These are phyloP conservation scores for Yarrowia sp. DNA, from an alignment of 805 yeast genomes.

Conservation along the genomic window DNA sequence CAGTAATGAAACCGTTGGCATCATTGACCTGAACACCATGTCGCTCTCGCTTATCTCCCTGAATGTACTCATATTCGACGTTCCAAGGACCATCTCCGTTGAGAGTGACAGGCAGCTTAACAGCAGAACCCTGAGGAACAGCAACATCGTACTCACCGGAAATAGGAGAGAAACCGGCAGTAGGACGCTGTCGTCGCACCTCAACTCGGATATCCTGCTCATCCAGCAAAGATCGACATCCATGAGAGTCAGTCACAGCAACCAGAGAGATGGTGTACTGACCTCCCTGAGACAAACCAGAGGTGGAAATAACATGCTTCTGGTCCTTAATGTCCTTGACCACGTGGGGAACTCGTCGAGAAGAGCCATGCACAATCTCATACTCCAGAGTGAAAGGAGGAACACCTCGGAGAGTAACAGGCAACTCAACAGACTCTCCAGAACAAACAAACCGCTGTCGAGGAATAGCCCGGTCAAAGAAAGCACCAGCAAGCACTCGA, in stretches of 20 bases:
- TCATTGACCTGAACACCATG: conserved; percentile 17
- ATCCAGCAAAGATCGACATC: conserved; percentile 70
- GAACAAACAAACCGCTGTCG: conserved; percentile 44
- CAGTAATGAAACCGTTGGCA: conserved; percentile 39
- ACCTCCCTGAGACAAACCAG: conserved; percentile 64
- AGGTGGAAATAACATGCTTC: conserved; percentile 49
- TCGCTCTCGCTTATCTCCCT: conserved; percentile 22
- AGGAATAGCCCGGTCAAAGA: conserved; percentile 35
- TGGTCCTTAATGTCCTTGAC: conserved; percentile 44
- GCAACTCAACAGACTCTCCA: conserved; percentile 48
- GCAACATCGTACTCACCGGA: conserved; percentile 39
- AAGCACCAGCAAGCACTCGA: conserved; percentile 43
- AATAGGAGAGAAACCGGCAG: conserved; percentile 47
- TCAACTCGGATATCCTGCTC: conserved; percentile 62
- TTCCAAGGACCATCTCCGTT: conserved; percentile 58
- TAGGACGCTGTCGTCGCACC: conserved; percentile 70
- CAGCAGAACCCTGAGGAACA: conserved; percentile 53
- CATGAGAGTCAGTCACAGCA: conserved; percentile 69
- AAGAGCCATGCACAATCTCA: conserved; percentile 58
- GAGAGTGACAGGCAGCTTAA: conserved; percentile 58
- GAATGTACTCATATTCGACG: conserved; percentile 35
- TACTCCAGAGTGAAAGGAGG: conserved; percentile 74
- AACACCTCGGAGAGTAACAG: conserved; percentile 69
- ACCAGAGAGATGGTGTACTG: conserved; percentile 62
- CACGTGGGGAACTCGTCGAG: conserved; percentile 47